phyloP scores from a whole-genome alignment of 2,329 filamentous ascomycete species.

The Periglandula ipomoeae region DNA sequence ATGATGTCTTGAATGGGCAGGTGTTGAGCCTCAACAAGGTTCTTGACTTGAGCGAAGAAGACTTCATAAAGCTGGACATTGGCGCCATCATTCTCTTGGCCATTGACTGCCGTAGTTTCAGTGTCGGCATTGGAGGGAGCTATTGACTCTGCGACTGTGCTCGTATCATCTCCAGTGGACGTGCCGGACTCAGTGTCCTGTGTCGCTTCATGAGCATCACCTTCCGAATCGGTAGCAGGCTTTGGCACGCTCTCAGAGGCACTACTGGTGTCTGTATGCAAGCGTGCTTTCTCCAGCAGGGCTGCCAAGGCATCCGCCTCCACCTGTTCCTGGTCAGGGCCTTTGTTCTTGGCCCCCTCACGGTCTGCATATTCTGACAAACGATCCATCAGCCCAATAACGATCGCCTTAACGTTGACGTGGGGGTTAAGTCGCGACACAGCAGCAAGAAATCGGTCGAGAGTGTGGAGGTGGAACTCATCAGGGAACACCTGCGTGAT shows the following conservation, averaged over 20 bases:
- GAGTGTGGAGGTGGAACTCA: conserved; percentile 93
- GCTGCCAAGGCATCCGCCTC: conserved; percentile 78
- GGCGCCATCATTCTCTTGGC: conserved; percentile 36
- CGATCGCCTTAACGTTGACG: conserved; percentile 95
- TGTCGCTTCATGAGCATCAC: conserved; percentile 19
- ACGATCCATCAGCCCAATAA: conserved; percentile 95
- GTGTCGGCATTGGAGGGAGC: conserved; percentile 36
- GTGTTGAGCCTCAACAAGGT: conserved; percentile 82
- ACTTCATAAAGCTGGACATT: conserved; percentile 91
- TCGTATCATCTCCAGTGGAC: conserved; percentile 20
- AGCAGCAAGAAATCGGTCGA: conserved; percentile 89
- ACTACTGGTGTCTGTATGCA: conserved; percentile 46
- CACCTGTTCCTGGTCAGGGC: conserved; percentile 62
- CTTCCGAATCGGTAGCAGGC: conserved; percentile 26
- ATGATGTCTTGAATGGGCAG: conserved; percentile 92
- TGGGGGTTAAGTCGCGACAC: conserved; percentile 90
- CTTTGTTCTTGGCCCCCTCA: conserved; percentile 63
- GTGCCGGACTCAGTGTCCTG: conserved; percentile 10
- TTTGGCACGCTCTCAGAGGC: conserved; percentile 12
- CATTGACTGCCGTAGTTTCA: conserved; percentile 39
- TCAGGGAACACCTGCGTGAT: conserved; percentile 99
- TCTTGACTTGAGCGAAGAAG: conserved; percentile 93
- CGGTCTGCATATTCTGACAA: conserved; percentile 90
- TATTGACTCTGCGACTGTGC: conserved; percentile 22
- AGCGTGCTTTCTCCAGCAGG: conserved; percentile 67